A percentile compares a stretch with the other conserved stretches of the same genome.
Conservation (phyloP, 148 eudicot species). For the Tetragonia tetragonoides region DNA sequence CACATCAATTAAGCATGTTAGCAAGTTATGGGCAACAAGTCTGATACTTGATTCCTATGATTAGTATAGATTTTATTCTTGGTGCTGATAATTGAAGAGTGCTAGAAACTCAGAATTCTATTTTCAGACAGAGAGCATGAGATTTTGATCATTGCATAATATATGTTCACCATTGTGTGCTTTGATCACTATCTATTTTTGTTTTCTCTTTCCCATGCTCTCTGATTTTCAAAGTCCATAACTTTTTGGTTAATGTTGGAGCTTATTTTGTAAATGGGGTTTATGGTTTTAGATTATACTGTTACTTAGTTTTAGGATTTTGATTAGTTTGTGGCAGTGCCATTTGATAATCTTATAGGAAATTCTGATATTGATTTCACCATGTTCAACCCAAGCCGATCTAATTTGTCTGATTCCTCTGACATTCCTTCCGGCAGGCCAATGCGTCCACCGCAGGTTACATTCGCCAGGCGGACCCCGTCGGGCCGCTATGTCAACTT, state of each 20-base stretch:
- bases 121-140: not conserved
- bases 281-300: not conserved
- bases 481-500: constrained; percentile 85
- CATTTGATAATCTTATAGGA: constrained; percentile 3
- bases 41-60: constrained; percentile 9
- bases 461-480: constrained; percentile 70
- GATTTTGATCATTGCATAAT: constrained; percentile 14
- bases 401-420: constrained; percentile 48
- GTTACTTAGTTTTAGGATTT: constrained; percentile 9
- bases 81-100: no score
- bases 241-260: not conserved
- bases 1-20: constrained; percentile 22
- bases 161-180: not conserved
- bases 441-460: constrained; percentile 53
- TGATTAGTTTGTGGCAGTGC: constrained; percentile 3
- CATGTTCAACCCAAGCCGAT: constrained; percentile 45
- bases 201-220: not conserved
- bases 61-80: constrained; percentile 1
- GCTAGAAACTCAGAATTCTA: not conserved
- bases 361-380: not conserved
- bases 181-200: not conserved
- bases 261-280: not conserved
- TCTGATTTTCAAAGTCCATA: not conserved
- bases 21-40: constrained; percentile 36
- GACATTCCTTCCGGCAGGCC: constrained; percentile 46